Percentiles rank a stretch among this genome's conserved stretches.
Evolutionary conservation across 805 yeast genomes (phyloP).

Genomic region (Candida lessepsii): DNA sequence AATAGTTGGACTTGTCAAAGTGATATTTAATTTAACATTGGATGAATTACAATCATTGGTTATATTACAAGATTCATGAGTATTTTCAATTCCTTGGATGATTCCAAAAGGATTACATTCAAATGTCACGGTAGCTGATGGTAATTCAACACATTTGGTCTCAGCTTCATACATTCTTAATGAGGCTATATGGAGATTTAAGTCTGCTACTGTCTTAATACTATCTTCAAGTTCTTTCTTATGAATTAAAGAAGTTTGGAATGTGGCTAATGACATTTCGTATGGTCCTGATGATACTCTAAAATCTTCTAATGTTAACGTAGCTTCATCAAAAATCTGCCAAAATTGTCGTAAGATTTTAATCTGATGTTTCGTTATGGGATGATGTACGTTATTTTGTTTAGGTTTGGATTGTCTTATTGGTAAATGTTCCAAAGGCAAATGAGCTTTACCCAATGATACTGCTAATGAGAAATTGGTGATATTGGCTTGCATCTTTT

Average conservation of each 20-base stretch:
- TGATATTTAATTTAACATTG: conserved; percentile 17
- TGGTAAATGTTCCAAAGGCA: conserved; percentile 18
- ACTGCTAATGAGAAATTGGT: conserved; percentile 16
- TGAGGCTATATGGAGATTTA: conserved; percentile 27
- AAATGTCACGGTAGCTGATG: conserved; percentile 29
- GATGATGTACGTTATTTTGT: conserved; percentile 9
- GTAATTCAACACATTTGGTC: conserved; percentile 33
- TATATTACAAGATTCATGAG: conserved; percentile 7
- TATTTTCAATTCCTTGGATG: conserved; percentile 20
- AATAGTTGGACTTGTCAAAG: conserved; percentile 34
- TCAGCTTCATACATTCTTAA: conserved; percentile 28
- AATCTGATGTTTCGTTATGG: conserved; percentile 10
- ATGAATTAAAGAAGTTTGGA: conserved; percentile 18
- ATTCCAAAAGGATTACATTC: conserved; percentile 24
- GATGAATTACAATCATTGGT: not conserved
- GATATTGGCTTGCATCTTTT: conserved; percentile 13
- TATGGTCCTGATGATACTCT: conserved; percentile 19
- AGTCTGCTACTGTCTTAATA: conserved; percentile 10
- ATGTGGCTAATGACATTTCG: conserved; percentile 20
- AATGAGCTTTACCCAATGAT: conserved; percentile 19
- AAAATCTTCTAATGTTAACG: conserved; percentile 27
- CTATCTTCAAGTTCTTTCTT: conserved; percentile 13
- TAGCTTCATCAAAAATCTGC: conserved; percentile 14
- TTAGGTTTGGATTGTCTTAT: not conserved
- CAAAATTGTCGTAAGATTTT: conserved; percentile 10